These are phyloP conservation scores for Perkinsus marinus DNA, from an alignment of 169 alveolate species.

Conservation along the genomic window DNA sequence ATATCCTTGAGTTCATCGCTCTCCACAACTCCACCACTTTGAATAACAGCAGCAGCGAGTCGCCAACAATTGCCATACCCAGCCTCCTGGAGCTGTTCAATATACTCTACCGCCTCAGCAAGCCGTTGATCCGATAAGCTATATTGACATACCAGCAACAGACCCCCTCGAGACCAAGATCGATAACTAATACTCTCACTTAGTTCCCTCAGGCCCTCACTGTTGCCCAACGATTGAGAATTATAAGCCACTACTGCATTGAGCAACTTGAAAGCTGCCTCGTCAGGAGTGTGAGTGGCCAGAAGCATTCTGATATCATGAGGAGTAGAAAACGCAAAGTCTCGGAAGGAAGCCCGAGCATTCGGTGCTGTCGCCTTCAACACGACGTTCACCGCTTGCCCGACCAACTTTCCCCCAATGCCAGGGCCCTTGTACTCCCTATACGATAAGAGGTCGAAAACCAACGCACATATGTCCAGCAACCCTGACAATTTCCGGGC, in stretches of 20 bases:
- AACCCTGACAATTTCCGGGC: not conserved
- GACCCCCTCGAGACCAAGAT: not conserved
- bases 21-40: not conserved
- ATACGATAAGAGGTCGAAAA: not conserved
- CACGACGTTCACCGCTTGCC: not conserved
- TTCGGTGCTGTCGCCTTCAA: not conserved
- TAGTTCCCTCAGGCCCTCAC: not conserved
- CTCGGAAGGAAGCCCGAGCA: not conserved
- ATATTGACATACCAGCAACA: not conserved
- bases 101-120: not conserved
- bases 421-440: too few relatives aligned
- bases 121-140: not conserved
- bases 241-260: not conserved
- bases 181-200: not conserved
- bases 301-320: not conserved
- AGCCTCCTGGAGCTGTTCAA: not conserved
- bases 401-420: not conserved
- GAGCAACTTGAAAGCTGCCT: not conserved
- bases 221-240: not conserved
- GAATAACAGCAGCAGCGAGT: not conserved
- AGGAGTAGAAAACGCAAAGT: not conserved
- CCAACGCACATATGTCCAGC: not conserved
- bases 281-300: not conserved
- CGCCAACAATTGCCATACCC: not conserved
- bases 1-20: not conserved